Evolutionary conservation across 2,329 filamentous ascomycete genomes (phyloP).

Genomic region (Nannizziopsis barbatae): DNA sequence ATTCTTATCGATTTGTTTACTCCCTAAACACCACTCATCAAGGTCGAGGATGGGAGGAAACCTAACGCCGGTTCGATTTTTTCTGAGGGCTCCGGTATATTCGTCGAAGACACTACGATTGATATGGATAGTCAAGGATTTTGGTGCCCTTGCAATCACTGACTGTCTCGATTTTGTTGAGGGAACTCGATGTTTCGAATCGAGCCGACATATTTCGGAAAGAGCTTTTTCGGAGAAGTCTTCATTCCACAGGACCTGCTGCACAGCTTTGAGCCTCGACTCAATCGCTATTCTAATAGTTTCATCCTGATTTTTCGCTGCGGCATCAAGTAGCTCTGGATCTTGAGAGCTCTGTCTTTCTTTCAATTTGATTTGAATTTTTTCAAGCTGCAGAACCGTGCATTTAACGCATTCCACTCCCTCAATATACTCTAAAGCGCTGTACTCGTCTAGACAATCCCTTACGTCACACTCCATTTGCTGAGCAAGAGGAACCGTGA

Average conservation of each 20-base stretch:
- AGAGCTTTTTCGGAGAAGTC: constrained; percentile 64
- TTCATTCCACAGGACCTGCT: constrained; percentile 62
- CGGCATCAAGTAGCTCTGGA: constrained; percentile 27
- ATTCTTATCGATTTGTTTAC: constrained; percentile 23
- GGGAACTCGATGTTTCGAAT: constrained; percentile 55
- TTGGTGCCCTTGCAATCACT: constrained; percentile 70
- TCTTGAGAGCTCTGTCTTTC: constrained; percentile 18
- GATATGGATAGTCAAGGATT: constrained; percentile 72
- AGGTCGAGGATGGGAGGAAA: constrained; percentile 69
- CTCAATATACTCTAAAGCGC: constrained; percentile 70
- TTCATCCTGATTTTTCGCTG: constrained; percentile 19
- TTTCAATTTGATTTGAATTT: constrained; percentile 38
- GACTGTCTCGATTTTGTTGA: constrained; percentile 84
- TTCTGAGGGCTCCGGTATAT: constrained; percentile 62
- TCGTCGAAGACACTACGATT: constrained; percentile 90
- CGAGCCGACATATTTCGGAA: constrained; percentile 53
- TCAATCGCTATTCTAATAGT: constrained; percentile 34
- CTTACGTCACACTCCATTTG: constrained; percentile 58
- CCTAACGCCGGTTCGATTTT: constrained; percentile 68
- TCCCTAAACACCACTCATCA: constrained; percentile 73
- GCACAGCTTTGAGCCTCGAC: constrained; percentile 53
- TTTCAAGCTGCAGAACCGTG: constrained; percentile 55
- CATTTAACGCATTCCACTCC: constrained; percentile 89
- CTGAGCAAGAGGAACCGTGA: constrained; percentile 70
- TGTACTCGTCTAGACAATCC: constrained; percentile 74